phyloP scores from a whole-genome alignment of 805 yeast genomes.

The Metschnikowia similis region DNA sequence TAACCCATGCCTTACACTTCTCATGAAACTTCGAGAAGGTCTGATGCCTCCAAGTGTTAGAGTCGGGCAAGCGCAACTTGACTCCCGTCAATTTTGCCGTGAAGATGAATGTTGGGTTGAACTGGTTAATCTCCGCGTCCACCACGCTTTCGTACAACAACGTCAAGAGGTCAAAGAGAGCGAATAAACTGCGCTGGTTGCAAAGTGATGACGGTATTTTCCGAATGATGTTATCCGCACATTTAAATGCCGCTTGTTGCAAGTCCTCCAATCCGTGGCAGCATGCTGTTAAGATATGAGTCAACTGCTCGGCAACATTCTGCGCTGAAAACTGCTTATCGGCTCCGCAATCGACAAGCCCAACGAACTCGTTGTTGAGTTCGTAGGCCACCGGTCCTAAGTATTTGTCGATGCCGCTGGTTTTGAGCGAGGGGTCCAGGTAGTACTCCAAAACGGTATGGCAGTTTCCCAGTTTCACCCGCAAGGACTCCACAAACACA shows the following conservation, averaged over 20 bases:
- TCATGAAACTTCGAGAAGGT: constrained; percentile 59
- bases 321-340: constrained; percentile 53
- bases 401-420: constrained; percentile 62
- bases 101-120: constrained; percentile 77
- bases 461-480: constrained; percentile 79
- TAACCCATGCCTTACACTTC: constrained; percentile 66
- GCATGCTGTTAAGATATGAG: constrained; percentile 60
- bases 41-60: constrained; percentile 66
- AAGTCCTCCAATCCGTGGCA: constrained; percentile 74
- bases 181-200: constrained; percentile 65
- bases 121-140: constrained; percentile 80
- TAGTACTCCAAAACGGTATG: constrained; percentile 73
- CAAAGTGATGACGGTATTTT: constrained; percentile 76
- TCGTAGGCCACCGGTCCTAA: constrained; percentile 62
- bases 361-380: constrained; percentile 54
- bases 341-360: constrained; percentile 49
- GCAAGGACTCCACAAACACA: constrained; percentile 67
- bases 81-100: constrained; percentile 43
- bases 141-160: constrained; percentile 72
- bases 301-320: constrained; percentile 60
- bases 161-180: constrained; percentile 76
- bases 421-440: constrained; percentile 77
- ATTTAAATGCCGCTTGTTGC: constrained; percentile 75
- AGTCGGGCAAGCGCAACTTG: constrained; percentile 62
- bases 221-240: constrained; percentile 64